phyloP scores from a whole-genome alignment of 768 basidiomycete genomes.

The Pleurotus giganteus region DNA sequence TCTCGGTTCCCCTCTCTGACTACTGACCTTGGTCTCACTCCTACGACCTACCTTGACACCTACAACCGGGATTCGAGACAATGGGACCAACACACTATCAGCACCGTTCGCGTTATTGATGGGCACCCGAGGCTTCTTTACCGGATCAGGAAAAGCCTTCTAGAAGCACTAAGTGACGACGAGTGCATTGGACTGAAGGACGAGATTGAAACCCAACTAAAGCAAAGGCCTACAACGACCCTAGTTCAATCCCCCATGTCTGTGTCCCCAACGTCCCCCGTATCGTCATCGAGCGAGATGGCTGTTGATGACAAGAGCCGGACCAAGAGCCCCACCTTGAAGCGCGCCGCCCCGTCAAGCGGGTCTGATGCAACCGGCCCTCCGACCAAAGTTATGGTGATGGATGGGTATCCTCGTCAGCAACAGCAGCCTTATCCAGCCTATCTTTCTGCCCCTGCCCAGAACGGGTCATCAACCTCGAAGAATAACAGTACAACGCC shows the following conservation, averaged over 20 bases:
- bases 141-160: slow-evolving; percentile 54
- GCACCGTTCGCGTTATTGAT: slow-evolving; percentile 56
- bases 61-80: slow-evolving; percentile 51
- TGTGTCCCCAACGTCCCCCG: not conserved
- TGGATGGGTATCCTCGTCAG: slow-evolving; percentile 1
- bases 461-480: slow-evolving; percentile 2
- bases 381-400: not conserved
- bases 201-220: slow-evolving; percentile 46
- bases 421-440: slow-evolving; percentile 9
- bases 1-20: slow-evolving; percentile 50
- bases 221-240: not conserved
- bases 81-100: slow-evolving; percentile 69
- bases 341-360: slow-evolving; percentile 15
- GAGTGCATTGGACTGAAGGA: slow-evolving; percentile 57
- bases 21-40: slow-evolving; percentile 50
- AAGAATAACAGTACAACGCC: not conserved
- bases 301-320: not conserved
- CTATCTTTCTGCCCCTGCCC: slow-evolving; percentile 3
- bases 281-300: not conserved
- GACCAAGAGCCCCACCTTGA: slow-evolving; percentile 11
- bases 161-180: slow-evolving; percentile 54
- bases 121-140: slow-evolving; percentile 63
- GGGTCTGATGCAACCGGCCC: slow-evolving; percentile 11
- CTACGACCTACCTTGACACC: slow-evolving; percentile 57
- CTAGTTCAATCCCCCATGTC: not conserved